Base-by-base conservation (phyloP, 169 alveolate species). In the Plasmodium vivax region DNA sequence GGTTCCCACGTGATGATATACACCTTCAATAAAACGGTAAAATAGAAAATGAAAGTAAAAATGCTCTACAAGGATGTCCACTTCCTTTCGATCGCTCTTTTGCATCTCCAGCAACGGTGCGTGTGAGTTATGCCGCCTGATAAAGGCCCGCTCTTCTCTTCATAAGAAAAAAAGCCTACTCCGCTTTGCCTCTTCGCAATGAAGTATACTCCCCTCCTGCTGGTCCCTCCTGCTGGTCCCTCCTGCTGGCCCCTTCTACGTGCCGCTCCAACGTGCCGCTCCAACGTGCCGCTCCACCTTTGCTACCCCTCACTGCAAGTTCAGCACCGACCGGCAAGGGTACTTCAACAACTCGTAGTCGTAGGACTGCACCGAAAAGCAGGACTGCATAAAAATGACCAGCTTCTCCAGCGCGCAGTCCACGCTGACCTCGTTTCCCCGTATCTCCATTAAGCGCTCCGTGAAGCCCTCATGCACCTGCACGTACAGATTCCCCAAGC, bases 391-490 rank as follows among this genome's bases (percentile, higher is more conserved):
- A 72, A 84, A 84, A 72, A 84, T 84, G n/a, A 84, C 93, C 54
- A 84, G 36, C 10, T 84, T 84, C 58, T 84, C 93, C 75, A 84
- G 23, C 2, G 93, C 93, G 19, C 93, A 84, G 36, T 84, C 93
- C 27, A 84, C 93, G 72, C 83, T 84, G 36, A 84, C 93, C 79
- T 84, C 93, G 12, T 84, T 84, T 71, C 93, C 93, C 36, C 93
- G 75, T 23, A 84, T 84, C 77, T 84, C 93, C 93, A 84, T 84
- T 72, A 84, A 84, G n/a, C 93, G 73, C 54, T 84, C 93, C 5
- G 93, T 84, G 34, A 84, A 84, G 19, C 93, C 93, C 47, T 84
- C 93, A 84, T 84, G 93, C 6, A 84, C 93, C 38, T 84, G 93
- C 43, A 84, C 93, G 56, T 84, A 84, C 10, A 84, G 23, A 84